These are phyloP conservation scores for Chlorella sorokiniana DNA, from an alignment of 139 green algal species.

Conservation along the genomic window DNA sequence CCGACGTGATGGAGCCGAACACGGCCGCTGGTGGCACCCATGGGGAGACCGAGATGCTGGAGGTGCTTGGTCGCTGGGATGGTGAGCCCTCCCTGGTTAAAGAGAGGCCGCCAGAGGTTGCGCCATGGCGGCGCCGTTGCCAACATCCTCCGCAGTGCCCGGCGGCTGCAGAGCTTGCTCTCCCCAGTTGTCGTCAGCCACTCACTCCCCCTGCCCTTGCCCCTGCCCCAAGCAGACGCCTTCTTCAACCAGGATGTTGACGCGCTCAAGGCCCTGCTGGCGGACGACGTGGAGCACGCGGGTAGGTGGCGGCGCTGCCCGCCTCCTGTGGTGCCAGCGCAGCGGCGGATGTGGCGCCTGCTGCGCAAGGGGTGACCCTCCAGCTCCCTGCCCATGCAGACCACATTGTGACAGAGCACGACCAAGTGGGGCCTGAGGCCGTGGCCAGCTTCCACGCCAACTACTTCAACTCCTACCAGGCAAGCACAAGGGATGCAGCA, in stretches of 20 bases:
- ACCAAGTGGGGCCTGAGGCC: not conserved
- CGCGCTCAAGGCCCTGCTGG: not conserved
- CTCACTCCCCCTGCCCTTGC: not conserved
- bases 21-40: not conserved
- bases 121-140: not conserved
- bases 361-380: not conserved
- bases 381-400: not conserved
- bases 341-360: not conserved
- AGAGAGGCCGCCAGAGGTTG: too few relatives aligned
- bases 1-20: not conserved
- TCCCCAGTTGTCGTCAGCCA: not conserved
- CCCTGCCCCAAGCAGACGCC: not conserved
- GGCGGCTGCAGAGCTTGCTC: not conserved
- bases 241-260: slow-evolving; percentile 25
- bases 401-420: not conserved
- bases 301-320: too few relatives aligned
- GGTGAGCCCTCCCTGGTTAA: slow-evolving; percentile 6
- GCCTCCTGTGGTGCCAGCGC: not conserved
- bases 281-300: slow-evolving; percentile 19
- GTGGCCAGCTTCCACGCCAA: not conserved
- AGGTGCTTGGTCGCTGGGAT: not conserved
- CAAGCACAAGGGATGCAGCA: not conserved
- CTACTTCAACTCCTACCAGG: too few relatives aligned
- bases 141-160: not conserved
- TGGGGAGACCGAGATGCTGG: not conserved